Conservation (phyloP, 1,284 basidiomycete genomes). For the Schizophyllum commune region DNA sequence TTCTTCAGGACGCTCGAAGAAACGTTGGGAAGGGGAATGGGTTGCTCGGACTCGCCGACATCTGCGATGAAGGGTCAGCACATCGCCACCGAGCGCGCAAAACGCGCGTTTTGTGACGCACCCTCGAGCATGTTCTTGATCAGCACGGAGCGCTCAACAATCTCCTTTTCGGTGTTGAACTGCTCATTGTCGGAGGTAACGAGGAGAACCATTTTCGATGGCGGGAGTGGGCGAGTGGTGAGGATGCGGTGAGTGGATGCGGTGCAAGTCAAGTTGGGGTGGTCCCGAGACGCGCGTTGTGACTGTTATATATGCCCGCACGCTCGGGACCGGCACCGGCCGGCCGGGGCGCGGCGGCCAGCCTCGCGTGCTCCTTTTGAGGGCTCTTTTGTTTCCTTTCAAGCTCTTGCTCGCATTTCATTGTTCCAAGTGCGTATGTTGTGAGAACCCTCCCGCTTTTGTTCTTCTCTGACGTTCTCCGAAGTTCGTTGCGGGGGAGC, state of each 20-base stretch:
- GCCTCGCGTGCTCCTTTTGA: neutral
- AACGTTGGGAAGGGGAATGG: conserved; percentile 96
- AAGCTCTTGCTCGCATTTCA: neutral
- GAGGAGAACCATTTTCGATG: conserved; percentile 62
- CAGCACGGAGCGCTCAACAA: conserved; percentile 91
- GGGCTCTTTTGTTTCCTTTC: neutral
- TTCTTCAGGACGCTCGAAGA: conserved; percentile 96
- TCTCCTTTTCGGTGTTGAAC: conserved; percentile 90
- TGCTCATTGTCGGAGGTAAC: conserved; percentile 94
- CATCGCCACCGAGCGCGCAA: conserved; percentile 8
- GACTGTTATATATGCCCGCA: neutral
- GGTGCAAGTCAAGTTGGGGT: neutral
- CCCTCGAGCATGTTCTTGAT: conserved; percentile 99
- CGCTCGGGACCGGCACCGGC: neutral
- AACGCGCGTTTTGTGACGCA: conserved; percentile 26
- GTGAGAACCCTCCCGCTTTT: neutral
- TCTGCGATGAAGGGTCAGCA: conserved; percentile 42
- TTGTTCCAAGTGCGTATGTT: neutral
- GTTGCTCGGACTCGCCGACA: conserved; percentile 86
- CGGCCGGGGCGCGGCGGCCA: too few relatives aligned
- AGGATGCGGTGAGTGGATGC: neutral
- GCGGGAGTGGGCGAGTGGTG: conserved; percentile 9
- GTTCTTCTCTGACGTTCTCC: neutral
- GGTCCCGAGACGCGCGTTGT: neutral
- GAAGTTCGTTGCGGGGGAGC: neutral